These are phyloP conservation scores for Neurospora sp. DNA, from an alignment of 2,329 filamentous ascomycete species.

Conservation along the genomic window DNA sequence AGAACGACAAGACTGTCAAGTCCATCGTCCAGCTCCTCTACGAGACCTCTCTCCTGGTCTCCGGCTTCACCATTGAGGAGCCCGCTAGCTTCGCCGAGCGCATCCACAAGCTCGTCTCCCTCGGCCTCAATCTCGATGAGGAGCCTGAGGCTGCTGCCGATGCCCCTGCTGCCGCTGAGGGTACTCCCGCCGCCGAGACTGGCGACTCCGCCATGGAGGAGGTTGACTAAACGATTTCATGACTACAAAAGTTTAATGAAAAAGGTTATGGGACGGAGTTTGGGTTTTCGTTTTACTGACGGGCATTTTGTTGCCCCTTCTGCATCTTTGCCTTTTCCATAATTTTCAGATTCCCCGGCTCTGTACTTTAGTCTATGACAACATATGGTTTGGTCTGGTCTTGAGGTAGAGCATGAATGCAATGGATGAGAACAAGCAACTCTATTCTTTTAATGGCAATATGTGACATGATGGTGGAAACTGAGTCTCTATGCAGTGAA, in stretches of 20 bases:
- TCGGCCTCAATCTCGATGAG: constrained; percentile 96
- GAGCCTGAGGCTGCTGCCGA: constrained; percentile 65
- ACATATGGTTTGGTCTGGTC: constrained; percentile 12
- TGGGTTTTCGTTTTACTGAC: constrained; percentile 18
- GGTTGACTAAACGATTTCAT: constrained; percentile 67
- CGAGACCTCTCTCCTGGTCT: constrained; percentile 97
- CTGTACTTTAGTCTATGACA: constrained; percentile 18
- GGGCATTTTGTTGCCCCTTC: constrained; percentile 21
- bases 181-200: constrained; percentile 48
- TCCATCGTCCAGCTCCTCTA: constrained; percentile 97
- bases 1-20: constrained; percentile 99
- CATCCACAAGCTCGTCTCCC: constrained; percentile 98
- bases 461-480: background rate
- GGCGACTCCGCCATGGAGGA: constrained; percentile 99
- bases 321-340: constrained; percentile 13
- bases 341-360: constrained; percentile 14
- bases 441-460: background rate
- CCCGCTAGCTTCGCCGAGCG: constrained; percentile 95
- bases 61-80: constrained; percentile 99
- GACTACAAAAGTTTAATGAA: constrained; percentile 23
- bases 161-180: constrained; percentile 46
- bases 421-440: constrained; percentile 10
- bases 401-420: constrained; percentile 18
- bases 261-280: constrained; percentile 33
- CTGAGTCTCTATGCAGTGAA: background rate